Conservation (phyloP, 257 asterid genomes). For the Ballota nigra region DNA sequence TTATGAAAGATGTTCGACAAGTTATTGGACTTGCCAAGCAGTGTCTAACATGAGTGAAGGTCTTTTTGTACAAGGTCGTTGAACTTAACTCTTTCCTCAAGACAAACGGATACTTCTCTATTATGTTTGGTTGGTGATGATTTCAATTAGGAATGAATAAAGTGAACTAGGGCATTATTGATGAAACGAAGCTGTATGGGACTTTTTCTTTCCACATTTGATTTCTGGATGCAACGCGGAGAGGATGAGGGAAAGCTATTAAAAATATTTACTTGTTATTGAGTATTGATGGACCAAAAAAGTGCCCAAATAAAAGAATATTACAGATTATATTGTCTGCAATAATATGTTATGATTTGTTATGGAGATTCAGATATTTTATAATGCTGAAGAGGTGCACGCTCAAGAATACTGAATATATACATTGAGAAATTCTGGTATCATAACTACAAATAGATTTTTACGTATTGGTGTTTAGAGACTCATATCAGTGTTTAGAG, state of each 20-base stretch:
- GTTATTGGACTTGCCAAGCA: too few relatives aligned
- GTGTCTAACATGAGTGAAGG: too few relatives aligned
- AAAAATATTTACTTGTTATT: neutral
- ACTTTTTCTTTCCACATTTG: neutral
- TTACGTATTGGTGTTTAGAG: too few relatives aligned
- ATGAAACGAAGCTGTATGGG: neutral
- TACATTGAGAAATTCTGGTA: neutral
- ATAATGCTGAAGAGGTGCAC: neutral
- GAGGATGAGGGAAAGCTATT: neutral
- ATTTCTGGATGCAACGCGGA: neutral
- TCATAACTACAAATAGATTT: neutral
- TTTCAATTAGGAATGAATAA: neutral
- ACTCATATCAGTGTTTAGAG: neutral
- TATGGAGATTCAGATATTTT: neutral
- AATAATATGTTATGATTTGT: neutral
- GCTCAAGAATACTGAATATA: neutral
- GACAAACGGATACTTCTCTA: neutral
- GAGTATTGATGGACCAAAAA: neutral
- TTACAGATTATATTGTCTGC: neutral
- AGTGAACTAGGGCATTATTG: neutral
- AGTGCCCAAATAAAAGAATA: neutral
- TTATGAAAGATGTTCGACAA: too few relatives aligned
- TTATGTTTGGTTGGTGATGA: neutral
- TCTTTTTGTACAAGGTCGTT: too few relatives aligned
- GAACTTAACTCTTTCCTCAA: neutral